Evolutionary conservation across 208 protist species (phyloP).

Genomic region (Kentomonas sorsogonicus): DNA sequence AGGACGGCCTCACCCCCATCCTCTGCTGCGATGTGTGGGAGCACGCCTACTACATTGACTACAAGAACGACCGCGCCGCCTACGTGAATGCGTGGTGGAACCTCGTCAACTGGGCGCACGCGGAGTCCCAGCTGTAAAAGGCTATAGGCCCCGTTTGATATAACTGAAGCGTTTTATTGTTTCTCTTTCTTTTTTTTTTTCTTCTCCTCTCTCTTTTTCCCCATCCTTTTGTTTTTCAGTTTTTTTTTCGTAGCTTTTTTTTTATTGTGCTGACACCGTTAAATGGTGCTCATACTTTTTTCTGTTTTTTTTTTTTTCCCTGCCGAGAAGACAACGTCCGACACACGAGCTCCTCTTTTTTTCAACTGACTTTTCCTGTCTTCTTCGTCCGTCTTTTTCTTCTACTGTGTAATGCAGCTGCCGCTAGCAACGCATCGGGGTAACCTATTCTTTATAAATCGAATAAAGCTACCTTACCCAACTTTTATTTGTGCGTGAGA

Average conservation of each 20-base stretch:
- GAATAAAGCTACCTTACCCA: too few species aligned
- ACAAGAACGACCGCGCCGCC: slow-evolving; percentile 85
- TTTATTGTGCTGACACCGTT: not conserved
- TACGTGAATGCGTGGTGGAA: slow-evolving; percentile 92
- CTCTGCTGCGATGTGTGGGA: slow-evolving; percentile 93
- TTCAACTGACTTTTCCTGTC: not conserved
- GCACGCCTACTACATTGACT: slow-evolving; percentile 96
- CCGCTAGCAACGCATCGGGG: too few species aligned
- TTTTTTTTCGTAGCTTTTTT: slow-evolving; percentile 5
- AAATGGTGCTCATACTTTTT: slow-evolving; percentile 3
- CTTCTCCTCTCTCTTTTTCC: slow-evolving; percentile 9
- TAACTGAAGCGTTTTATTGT: not conserved
- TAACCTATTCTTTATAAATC: too few species aligned
- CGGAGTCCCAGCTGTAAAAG: too few species aligned
- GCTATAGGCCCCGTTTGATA: too few species aligned
- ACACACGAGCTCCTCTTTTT: not conserved
- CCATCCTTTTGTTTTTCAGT: not conserved
- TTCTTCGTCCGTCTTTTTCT: not conserved
- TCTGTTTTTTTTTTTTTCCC: not conserved
- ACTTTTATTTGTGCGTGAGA: too few species aligned
- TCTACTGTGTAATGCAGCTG: not conserved
- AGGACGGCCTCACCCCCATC: slow-evolving; percentile 61
- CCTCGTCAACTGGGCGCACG: slow-evolving; percentile 92
- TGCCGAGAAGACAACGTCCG: not conserved
- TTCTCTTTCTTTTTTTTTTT: slow-evolving; percentile 10